Conservation (phyloP, 176 grass and related monocot genomes). For the Luzula sylvatica region DNA sequence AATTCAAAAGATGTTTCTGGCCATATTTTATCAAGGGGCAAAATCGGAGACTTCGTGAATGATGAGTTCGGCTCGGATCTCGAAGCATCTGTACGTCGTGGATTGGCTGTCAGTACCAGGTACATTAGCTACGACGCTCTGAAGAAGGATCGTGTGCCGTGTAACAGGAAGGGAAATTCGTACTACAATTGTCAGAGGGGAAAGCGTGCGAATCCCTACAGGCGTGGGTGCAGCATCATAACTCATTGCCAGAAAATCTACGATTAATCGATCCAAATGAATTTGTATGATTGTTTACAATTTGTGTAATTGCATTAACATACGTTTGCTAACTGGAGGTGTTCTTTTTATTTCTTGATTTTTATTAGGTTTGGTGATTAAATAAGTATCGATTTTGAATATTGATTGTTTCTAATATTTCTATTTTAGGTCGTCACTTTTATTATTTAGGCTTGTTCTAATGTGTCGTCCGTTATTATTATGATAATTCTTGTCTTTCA, state of each 20-base stretch:
- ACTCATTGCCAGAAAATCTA: slow-evolving; percentile 31
- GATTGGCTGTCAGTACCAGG: slow-evolving; percentile 4
- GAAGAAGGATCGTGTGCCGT: slow-evolving; percentile 43
- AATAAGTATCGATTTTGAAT: too few species aligned
- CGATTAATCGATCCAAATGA: too few species aligned
- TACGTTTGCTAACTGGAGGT: too few species aligned
- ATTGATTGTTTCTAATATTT: too few species aligned
- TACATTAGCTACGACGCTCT: slow-evolving; percentile 67
- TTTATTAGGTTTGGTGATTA: too few species aligned
- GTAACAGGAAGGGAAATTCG: slow-evolving; percentile 39
- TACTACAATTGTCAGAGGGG: slow-evolving; percentile 49
- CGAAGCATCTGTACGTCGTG: slow-evolving; percentile 12
- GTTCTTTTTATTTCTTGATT: too few species aligned
- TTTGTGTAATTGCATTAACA: too few species aligned
- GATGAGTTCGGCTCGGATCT: slow-evolving; percentile 2
- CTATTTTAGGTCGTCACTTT: too few species aligned
- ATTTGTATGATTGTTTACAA: too few species aligned
- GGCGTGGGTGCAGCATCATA: slow-evolving; percentile 60
- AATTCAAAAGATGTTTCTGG: not conserved
- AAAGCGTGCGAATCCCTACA: slow-evolving; percentile 46
- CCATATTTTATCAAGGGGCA: slow-evolving; percentile 1
- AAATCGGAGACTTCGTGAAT: slow-evolving; percentile 13
- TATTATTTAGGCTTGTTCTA: too few species aligned
- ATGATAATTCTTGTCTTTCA: too few species aligned
- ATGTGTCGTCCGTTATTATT: too few species aligned